Conservation (phyloP, 1,139 yeast species). For the Yueomyces sp. region DNA sequence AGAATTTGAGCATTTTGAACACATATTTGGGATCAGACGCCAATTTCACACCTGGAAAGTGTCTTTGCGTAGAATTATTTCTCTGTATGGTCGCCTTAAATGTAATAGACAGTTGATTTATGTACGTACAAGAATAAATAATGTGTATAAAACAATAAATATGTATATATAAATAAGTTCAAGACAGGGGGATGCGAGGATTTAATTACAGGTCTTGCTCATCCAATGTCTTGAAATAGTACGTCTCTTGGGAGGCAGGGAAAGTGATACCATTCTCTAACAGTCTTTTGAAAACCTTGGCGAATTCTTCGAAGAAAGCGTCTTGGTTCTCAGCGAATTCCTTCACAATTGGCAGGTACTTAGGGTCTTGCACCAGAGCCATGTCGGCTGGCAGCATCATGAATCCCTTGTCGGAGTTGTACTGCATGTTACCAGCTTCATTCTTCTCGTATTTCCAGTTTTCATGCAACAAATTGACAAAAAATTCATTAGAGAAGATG, state of each 20-base stretch:
- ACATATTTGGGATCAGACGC: no score
- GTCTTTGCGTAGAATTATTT: no score
- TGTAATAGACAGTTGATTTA: no score
- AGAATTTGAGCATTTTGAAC: no score
- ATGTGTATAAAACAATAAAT: no score
- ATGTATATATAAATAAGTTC: no score
- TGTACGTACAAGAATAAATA: no score
- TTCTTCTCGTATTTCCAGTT: slow-evolving; percentile 69
- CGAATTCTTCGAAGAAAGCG: slow-evolving; percentile 59
- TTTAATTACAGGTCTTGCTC: slow-evolving; percentile 34
- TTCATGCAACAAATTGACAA: slow-evolving; percentile 48
- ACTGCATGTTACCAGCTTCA: slow-evolving; percentile 61
- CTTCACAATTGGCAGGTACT: slow-evolving; percentile 54
- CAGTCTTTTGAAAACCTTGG: slow-evolving; percentile 54
- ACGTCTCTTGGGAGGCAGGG: slow-evolving; percentile 34
- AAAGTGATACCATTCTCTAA: slow-evolving; percentile 64
- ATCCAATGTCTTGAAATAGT: slow-evolving; percentile 55
- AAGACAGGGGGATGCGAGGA: background rate
- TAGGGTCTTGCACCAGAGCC: slow-evolving; percentile 55
- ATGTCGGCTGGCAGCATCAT: slow-evolving; percentile 90
- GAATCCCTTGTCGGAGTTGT: slow-evolving; percentile 53
- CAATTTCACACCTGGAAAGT: no score
- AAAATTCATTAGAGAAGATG: slow-evolving; percentile 73
- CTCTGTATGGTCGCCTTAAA: no score
- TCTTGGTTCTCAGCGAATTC: slow-evolving; percentile 62